phyloP scores from a whole-genome alignment of 2,329 filamentous ascomycete species.

The Penicillium hordei region DNA sequence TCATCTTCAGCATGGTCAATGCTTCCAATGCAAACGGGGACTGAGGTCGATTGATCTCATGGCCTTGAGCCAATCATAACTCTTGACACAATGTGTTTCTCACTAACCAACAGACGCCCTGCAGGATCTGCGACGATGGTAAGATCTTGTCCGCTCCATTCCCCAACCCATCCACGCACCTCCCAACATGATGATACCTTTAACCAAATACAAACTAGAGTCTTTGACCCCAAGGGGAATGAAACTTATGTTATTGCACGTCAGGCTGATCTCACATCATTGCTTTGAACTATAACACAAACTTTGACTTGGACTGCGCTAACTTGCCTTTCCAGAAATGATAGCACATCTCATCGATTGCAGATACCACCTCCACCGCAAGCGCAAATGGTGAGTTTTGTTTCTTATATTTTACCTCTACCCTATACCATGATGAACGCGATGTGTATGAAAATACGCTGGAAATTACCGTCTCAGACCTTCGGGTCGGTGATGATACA shows the following conservation, averaged over 20 bases:
- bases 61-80: background rate
- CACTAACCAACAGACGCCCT: slow-evolving; percentile 3
- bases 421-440: slow-evolving; percentile 57
- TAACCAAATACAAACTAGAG: slow-evolving; percentile 83
- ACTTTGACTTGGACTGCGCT: slow-evolving; percentile 19
- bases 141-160: slow-evolving; percentile 22
- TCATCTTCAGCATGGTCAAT: slow-evolving; percentile 23
- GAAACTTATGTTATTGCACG: slow-evolving; percentile 80
- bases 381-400: slow-evolving; percentile 30
- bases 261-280: slow-evolving; percentile 76
- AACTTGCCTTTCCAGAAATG: slow-evolving; percentile 22
- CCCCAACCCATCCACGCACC: slow-evolving; percentile 25
- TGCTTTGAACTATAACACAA: slow-evolving; percentile 18
- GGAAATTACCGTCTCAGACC: slow-evolving; percentile 95
- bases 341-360: background rate
- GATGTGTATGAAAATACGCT: slow-evolving; percentile 63
- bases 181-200: slow-evolving; percentile 71
- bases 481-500: slow-evolving; percentile 70
- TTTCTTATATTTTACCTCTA: slow-evolving; percentile 38
- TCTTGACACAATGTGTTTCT: background rate
- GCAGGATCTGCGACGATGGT: slow-evolving; percentile 26
- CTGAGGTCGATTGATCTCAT: background rate
- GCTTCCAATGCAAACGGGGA: slow-evolving; percentile 14
- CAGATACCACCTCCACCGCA: background rate
- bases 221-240: slow-evolving; percentile 83